A percentile compares a stretch with the other conserved stretches of the same genome.
Evolutionary conservation across 331 rosid genomes (phyloP).

Genomic region (Pyracantha coccinea): DNA sequence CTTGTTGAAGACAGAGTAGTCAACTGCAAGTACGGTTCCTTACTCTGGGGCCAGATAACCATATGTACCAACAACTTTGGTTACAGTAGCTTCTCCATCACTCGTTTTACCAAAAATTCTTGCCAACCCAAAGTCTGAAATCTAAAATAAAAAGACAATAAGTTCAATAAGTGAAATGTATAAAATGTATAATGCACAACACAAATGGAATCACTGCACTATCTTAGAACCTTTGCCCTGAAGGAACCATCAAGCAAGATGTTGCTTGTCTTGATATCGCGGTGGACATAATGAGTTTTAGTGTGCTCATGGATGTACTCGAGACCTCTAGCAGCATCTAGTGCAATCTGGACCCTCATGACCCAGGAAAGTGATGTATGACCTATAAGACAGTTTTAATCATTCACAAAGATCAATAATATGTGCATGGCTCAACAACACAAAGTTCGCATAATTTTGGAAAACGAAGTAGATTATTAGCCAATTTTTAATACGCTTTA

Average conservation of each 20-base stretch:
- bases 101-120: slow-evolving; percentile 69
- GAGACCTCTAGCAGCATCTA: slow-evolving; percentile 93
- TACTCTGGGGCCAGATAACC: slow-evolving; percentile 99
- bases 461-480: neutral
- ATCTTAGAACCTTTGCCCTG: slow-evolving; percentile 65
- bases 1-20: neutral
- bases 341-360: slow-evolving; percentile 87
- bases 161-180: slow-evolving; percentile 7
- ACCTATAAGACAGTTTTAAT: slow-evolving; percentile 37
- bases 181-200: neutral
- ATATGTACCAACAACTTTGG: slow-evolving; percentile 95
- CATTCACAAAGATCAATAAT: slow-evolving; percentile 5
- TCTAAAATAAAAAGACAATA: slow-evolving; percentile 30
- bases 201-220: neutral
- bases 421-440: slow-evolving; percentile 10
- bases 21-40: slow-evolving; percentile 16
- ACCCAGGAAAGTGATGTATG: slow-evolving; percentile 93
- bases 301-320: slow-evolving; percentile 98
- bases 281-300: slow-evolving; percentile 86
- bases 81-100: slow-evolving; percentile 69
- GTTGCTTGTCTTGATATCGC: slow-evolving; percentile 97
- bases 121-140: slow-evolving; percentile 98
- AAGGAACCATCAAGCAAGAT: slow-evolving; percentile 81
- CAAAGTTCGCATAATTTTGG: neutral
- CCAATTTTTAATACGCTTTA: neutral